These are phyloP conservation scores for Heimioporus sp. DNA, from an alignment of 768 basidiomycete species.

Conservation along the genomic window DNA sequence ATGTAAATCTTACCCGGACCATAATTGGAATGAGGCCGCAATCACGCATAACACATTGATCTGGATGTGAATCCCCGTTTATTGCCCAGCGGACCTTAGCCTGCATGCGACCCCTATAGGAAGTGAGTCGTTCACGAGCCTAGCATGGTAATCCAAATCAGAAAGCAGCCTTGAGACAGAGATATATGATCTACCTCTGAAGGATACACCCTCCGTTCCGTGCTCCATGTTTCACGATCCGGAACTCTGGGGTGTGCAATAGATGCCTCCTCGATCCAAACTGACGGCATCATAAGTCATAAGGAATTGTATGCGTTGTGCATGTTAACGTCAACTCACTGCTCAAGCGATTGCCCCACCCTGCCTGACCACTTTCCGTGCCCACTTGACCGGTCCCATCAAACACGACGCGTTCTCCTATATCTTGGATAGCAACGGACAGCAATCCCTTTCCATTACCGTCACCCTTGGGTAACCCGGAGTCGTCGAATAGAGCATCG, in stretches of 20 bases:
- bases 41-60: slow-evolving; percentile 70
- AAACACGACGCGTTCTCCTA: slow-evolving; percentile 90
- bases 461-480: slow-evolving; percentile 70
- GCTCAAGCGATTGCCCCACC: slow-evolving; percentile 83
- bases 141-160: slow-evolving; percentile 29
- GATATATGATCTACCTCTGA: slow-evolving; percentile 60
- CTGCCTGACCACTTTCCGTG: slow-evolving; percentile 49
- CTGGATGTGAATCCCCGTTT: slow-evolving; percentile 56
- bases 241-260: slow-evolving; percentile 85
- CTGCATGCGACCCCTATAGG: slow-evolving; percentile 89
- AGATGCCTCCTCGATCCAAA: slow-evolving; percentile 86
- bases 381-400: slow-evolving; percentile 63
- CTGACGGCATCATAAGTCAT: slow-evolving; percentile 41
- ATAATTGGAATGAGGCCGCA: slow-evolving; percentile 95
- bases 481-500: slow-evolving; percentile 94
- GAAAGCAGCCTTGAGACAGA: background rate
- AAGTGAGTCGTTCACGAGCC: slow-evolving; percentile 91
- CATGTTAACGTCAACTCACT: slow-evolving; percentile 55
- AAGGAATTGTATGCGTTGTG: slow-evolving; percentile 4
- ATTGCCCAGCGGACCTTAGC: slow-evolving; percentile 85
- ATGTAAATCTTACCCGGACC: slow-evolving; percentile 72
- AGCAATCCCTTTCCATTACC: slow-evolving; percentile 80
- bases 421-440: slow-evolving; percentile 74
- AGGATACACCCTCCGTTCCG: slow-evolving; percentile 81
- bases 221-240: slow-evolving; percentile 73